Evolutionary conservation across 2,329 filamentous ascomycete species (phyloP).

Genomic region (Aureobasidium sp.): DNA sequence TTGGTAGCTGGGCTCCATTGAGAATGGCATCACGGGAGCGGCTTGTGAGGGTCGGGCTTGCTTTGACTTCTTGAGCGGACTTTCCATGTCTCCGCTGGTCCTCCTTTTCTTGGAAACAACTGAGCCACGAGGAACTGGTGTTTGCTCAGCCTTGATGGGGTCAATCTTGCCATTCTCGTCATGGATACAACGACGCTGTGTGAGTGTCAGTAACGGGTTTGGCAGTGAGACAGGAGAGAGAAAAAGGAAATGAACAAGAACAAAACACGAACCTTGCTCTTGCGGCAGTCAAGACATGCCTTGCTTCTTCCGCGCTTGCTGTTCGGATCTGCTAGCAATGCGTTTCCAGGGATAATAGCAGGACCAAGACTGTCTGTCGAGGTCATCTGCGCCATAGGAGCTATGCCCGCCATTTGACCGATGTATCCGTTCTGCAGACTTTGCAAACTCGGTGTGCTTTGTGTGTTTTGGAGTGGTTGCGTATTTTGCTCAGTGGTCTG

Average conservation of each 20-base stretch:
- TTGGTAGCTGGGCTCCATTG: conserved; percentile 13
- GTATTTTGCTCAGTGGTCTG: background rate
- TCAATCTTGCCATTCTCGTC: conserved; percentile 59
- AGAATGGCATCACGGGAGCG: conserved; percentile 8
- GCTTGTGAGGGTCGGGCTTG: conserved; percentile 9
- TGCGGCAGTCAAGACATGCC: conserved; percentile 59
- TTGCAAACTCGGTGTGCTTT: background rate
- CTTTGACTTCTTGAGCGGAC: conserved; percentile 21
- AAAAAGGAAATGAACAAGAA: conserved; percentile 20
- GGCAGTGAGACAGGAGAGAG: conserved; percentile 21
- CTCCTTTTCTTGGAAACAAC: conserved; percentile 49
- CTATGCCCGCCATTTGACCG: background rate
- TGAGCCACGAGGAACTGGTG: conserved; percentile 52
- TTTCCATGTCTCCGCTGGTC: conserved; percentile 35
- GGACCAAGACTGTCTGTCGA: conserved; percentile 8
- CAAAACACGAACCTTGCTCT: conserved; percentile 52
- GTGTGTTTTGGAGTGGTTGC: background rate
- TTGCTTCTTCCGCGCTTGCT: conserved; percentile 45
- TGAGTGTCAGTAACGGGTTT: conserved; percentile 19
- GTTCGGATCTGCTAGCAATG: conserved; percentile 17
- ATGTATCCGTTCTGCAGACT: background rate
- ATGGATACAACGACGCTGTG: conserved; percentile 58
- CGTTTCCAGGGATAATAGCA: conserved; percentile 14
- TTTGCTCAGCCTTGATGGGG: conserved; percentile 56
- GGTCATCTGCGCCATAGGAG: conserved; percentile 13